Percentiles rank a stretch among this genome's conserved stretches.
These are phyloP conservation scores for Reticulascus tulasneorum DNA, from an alignment of 2,329 filamentous ascomycete species.

Conservation along the genomic window DNA sequence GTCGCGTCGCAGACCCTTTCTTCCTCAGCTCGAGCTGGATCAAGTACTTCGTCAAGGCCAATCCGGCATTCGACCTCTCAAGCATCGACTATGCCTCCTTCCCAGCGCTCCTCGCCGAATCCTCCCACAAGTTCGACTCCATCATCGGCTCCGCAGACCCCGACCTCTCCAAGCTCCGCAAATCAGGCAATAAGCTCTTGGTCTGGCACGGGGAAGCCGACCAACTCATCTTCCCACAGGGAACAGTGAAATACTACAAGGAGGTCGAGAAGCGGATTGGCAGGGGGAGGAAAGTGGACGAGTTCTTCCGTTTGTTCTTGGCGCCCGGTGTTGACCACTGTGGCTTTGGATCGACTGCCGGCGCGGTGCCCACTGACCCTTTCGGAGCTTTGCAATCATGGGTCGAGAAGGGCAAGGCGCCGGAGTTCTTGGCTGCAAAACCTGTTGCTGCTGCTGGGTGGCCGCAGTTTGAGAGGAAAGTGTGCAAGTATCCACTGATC, in stretches of 20 bases:
- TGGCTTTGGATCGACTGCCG: constrained; percentile 37
- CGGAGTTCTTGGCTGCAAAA: constrained; percentile 34
- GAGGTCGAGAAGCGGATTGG: constrained; percentile 40
- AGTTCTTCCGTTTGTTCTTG: constrained; percentile 47
- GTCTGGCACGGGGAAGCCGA: constrained; percentile 43
- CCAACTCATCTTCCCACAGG: constrained; percentile 37
- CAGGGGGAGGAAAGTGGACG: constrained; percentile 27
- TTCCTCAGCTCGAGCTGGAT: constrained; percentile 26
- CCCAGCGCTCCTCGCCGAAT: too few relatives aligned
- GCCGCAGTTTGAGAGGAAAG: too few relatives aligned
- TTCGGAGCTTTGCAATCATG: constrained; percentile 27
- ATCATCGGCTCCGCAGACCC: constrained; percentile 33
- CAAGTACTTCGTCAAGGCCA: constrained; percentile 33
- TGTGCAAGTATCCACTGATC: too few relatives aligned
- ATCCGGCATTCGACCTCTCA: constrained; percentile 30
- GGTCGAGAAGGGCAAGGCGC: constrained; percentile 39
- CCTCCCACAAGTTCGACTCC: constrained; percentile 33
- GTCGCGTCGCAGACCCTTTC: constrained; percentile 28
- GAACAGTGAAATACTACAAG: constrained; percentile 43
- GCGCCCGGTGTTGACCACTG: constrained; percentile 51
- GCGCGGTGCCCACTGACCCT: constrained; percentile 34
- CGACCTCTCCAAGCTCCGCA: constrained; percentile 32
- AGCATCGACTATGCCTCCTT: constrained; percentile 29
- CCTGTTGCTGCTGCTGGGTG: too few relatives aligned
- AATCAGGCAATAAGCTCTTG: constrained; percentile 38